Evolutionary conservation across 805 yeast genomes (phyloP), one percentile per base, ranked within the genome.

Genomic region (Myxozyma lipomycoides): DNA sequence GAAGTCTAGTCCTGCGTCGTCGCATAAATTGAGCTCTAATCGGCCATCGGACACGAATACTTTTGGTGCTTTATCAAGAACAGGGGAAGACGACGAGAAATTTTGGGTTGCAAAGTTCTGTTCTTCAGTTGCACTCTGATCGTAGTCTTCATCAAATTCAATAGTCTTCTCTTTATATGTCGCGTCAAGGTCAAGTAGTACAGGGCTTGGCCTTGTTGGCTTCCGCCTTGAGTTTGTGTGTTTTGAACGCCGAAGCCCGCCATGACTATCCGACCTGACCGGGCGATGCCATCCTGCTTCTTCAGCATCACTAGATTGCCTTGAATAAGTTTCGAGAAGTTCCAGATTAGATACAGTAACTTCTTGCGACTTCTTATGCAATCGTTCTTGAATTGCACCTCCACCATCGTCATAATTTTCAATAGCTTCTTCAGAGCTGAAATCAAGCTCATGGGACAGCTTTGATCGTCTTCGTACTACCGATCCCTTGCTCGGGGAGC

Each of bases 351-450:
- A 43, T 2, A 50, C 51, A 4, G 45, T 43, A 7, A 42, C 49
- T 24, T 46, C 57, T 12, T 39, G 37, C 19, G 45, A 41, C 4
- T 46, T 49, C 1, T 24, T 10, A 10, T 10, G 6, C 19, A 36
- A n/a, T 15, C 39, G 40, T 12, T 49, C 48, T 36, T 52, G 53
- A 15, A 52, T 30, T 10, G 25, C 40, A 23, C 45, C 56, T 17
- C 51, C 55, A 15, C 55, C 57, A 30, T 52, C 57, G 18, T 46
- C 55, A 24, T 25, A 52, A 32, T 52, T 52, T 3, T 35, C 26
- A 3, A 43, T 40, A 18, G 28, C 36, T 7, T 46, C 55, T 2
- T 24, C 46, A 6, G 48, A 45, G 25, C 42, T 38, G 6, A 42
- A 34, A 35, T 50, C 45, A 17, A 53, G 45, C 32, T 49, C 58